A percentile compares a stretch with the other conserved stretches of the same genome.
phyloP scores from a whole-genome alignment of 2,329 filamentous ascomycete species.

The Clarireedia paspali region DNA sequence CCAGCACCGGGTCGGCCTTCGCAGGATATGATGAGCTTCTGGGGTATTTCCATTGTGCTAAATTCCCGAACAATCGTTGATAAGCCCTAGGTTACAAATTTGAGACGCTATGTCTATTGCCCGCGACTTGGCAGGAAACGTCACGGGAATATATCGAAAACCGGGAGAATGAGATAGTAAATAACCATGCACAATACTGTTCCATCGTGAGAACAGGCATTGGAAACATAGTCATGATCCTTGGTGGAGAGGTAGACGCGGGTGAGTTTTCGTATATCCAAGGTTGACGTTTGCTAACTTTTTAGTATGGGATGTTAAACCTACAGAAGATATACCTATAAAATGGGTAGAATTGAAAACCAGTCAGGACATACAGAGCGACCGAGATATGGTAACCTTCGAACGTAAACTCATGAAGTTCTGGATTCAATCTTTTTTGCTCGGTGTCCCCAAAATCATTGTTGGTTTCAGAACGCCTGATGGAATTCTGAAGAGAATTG shows the following conservation, averaged over 20 bases:
- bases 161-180: conserved; percentile 64
- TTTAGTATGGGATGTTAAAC: conserved; percentile 77
- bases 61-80: conserved; percentile 2
- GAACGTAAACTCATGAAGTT: conserved; percentile 90
- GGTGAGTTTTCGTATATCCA: conserved; percentile 38
- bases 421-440: conserved; percentile 93
- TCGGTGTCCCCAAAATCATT: conserved; percentile 86
- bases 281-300: no score
- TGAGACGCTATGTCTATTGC: conserved; percentile 74
- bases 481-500: conserved; percentile 63
- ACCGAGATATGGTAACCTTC: conserved; percentile 65
- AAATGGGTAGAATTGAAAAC: conserved; percentile 97
- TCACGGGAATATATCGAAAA: conserved; percentile 70
- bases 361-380: conserved; percentile 59
- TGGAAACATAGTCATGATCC: conserved; percentile 63
- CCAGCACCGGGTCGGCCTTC: conserved; percentile 45
- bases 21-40: conserved; percentile 82
- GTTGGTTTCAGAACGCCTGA: conserved; percentile 75
- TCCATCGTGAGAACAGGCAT: conserved; percentile 87
- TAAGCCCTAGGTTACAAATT: conserved; percentile 80
- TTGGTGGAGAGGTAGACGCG: conserved; percentile 91
- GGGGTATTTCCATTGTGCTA: conserved; percentile 54
- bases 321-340: conserved; percentile 54
- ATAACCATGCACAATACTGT: conserved; percentile 92
- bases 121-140: conserved; percentile 64